Evolutionary conservation across 2,329 filamentous ascomycete species (phyloP).

Genomic region (Escovopsis sp.): DNA sequence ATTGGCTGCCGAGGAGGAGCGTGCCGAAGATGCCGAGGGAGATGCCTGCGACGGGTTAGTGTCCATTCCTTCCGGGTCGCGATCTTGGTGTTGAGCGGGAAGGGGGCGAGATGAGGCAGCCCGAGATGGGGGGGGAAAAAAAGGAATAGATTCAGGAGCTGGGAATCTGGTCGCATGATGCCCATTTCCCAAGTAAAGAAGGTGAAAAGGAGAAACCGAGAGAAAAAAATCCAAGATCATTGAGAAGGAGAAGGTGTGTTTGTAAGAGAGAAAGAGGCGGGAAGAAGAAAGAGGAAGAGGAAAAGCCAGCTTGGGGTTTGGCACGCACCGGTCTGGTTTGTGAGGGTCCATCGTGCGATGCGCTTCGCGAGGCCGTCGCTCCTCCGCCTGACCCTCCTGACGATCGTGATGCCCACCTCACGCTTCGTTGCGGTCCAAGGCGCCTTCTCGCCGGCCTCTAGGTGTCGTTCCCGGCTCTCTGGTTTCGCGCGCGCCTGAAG

Average conservation of each 20-base stretch:
- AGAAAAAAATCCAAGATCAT: too few species aligned
- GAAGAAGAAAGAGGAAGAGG: too few species aligned
- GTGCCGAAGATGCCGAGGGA: slow-evolving; percentile 64
- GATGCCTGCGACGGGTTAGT: slow-evolving; percentile 2
- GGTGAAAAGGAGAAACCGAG: not conserved
- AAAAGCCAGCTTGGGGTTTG: not conserved
- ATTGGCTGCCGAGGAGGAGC: slow-evolving; percentile 63
- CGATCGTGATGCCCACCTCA: not conserved
- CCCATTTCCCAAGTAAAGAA: not conserved
- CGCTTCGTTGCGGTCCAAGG: not conserved
- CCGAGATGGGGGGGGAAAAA: not conserved
- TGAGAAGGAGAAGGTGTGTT: too few species aligned
- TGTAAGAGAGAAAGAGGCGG: too few species aligned
- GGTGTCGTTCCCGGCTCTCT: not conserved
- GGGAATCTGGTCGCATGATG: too few species aligned
- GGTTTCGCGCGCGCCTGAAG: not conserved
- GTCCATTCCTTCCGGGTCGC: not conserved
- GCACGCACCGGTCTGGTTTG: slow-evolving; percentile 61
- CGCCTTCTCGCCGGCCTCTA: not conserved
- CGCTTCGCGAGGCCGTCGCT: slow-evolving; percentile 43
- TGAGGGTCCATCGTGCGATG: slow-evolving; percentile 51
- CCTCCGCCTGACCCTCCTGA: slow-evolving; percentile 30
- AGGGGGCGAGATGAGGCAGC: not conserved
- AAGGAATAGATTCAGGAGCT: not conserved
- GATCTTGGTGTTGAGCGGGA: slow-evolving; percentile 4